Percentiles rank a stretch among this genome's conserved stretches.
phyloP scores from a whole-genome alignment of 768 basidiomycete species.

The Phaffia australis region DNA sequence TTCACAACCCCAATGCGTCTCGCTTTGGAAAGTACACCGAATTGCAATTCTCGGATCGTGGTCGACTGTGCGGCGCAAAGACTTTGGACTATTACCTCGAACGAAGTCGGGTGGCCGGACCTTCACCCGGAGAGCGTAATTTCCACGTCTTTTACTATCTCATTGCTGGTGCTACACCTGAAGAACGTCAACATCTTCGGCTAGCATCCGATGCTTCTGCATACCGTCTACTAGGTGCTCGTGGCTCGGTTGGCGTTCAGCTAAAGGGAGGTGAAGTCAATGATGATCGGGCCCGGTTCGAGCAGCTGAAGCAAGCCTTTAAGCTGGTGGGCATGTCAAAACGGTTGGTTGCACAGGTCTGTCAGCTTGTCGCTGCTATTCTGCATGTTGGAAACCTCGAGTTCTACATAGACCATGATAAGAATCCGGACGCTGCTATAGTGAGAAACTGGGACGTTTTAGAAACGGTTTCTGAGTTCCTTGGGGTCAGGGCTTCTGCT shows the following conservation, averaged over 20 bases:
- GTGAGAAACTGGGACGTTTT: slow-evolving; percentile 75
- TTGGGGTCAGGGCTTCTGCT: slow-evolving; percentile 62
- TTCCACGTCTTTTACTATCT: slow-evolving; percentile 98
- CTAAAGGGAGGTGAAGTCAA: slow-evolving; percentile 30
- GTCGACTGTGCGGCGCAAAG: slow-evolving; percentile 77
- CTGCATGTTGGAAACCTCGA: slow-evolving; percentile 93
- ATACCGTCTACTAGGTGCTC: slow-evolving; percentile 60
- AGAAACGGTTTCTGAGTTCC: slow-evolving; percentile 76
- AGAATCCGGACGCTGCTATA: slow-evolving; percentile 85
- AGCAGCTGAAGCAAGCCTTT: slow-evolving; percentile 86
- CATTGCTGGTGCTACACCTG: slow-evolving; percentile 73
- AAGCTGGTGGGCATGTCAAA: slow-evolving; percentile 90
- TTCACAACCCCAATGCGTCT: slow-evolving; percentile 85
- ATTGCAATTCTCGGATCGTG: slow-evolving; percentile 87
- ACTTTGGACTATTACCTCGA: slow-evolving; percentile 96
- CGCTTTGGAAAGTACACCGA: slow-evolving; percentile 98
- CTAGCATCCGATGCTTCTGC: slow-evolving; percentile 59
- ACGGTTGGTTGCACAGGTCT: slow-evolving; percentile 84
- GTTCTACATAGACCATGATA: slow-evolving; percentile 67
- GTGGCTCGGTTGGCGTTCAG: slow-evolving; percentile 47
- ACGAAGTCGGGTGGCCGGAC: slow-evolving; percentile 69
- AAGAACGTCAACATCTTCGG: slow-evolving; percentile 80
- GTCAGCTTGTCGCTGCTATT: slow-evolving; percentile 88
- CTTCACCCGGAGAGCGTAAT: slow-evolving; percentile 71
- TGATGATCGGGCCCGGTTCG: slow-evolving; percentile 79